phyloP scores from a whole-genome alignment of 257 asterid genomes.

The Sherardia arvensis region DNA sequence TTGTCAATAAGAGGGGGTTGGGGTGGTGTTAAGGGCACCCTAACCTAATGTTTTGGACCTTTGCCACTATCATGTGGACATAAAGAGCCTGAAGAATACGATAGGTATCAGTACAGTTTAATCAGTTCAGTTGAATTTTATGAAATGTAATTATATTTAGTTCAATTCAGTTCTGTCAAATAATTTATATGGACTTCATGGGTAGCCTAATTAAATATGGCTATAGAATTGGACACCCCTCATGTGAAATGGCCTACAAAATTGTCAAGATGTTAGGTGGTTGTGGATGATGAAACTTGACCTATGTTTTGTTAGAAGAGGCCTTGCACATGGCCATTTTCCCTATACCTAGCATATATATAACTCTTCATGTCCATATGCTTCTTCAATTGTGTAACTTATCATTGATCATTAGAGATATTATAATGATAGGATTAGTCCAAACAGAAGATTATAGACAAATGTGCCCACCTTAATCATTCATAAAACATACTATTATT shows the following conservation, averaged over 20 bases:
- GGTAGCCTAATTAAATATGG: not conserved
- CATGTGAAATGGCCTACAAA: slow-evolving; percentile 27
- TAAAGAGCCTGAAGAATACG: slow-evolving; percentile 4
- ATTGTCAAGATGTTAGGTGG: slow-evolving; percentile 23
- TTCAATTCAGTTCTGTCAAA: too few relatives aligned
- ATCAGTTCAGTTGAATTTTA: too few relatives aligned
- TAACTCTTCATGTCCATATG: slow-evolving; percentile 4
- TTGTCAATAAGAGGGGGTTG: slow-evolving; percentile 25
- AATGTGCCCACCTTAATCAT: slow-evolving; percentile 4
- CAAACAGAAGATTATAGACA: slow-evolving; percentile 5
- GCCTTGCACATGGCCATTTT: slow-evolving; percentile 21
- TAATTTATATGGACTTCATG: slow-evolving; percentile 7
- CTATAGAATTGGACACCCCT: slow-evolving; percentile 14
- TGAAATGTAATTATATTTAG: too few relatives aligned
- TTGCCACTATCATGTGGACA: slow-evolving; percentile 27
- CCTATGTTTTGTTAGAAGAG: slow-evolving; percentile 9
- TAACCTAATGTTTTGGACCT: slow-evolving; percentile 20
- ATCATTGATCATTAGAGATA: not conserved
- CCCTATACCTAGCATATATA: not conserved
- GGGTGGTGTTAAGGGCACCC: not conserved
- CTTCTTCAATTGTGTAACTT: not conserved
- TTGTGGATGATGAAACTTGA: slow-evolving; percentile 16
- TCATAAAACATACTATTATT: too few relatives aligned
- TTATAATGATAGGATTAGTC: not conserved
- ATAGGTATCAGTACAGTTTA: slow-evolving; percentile 1